Conservation (phyloP, 1,284 basidiomycete genomes). For the Schizophyllum amplum region DNA sequence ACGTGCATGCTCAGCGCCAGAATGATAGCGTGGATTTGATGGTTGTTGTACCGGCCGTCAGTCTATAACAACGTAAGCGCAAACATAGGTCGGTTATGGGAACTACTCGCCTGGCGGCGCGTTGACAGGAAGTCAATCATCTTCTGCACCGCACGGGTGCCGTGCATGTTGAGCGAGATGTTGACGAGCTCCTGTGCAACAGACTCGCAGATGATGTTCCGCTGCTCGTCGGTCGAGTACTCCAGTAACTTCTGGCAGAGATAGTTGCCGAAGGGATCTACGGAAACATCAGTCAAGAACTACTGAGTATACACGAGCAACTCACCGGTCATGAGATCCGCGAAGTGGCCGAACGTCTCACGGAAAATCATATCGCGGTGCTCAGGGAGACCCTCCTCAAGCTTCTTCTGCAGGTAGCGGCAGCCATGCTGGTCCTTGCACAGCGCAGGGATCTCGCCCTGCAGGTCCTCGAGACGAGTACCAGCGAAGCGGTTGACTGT, state of each 20-base stretch:
- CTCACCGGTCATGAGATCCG: slow-evolving; percentile 99
- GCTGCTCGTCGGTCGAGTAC: slow-evolving; percentile 96
- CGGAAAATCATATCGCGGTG: slow-evolving; percentile 99
- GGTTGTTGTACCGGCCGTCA: slow-evolving; percentile 72
- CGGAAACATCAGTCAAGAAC: no score
- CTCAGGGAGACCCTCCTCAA: slow-evolving; percentile 91
- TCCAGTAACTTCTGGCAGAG: slow-evolving; percentile 98
- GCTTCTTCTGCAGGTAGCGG: slow-evolving; percentile 97
- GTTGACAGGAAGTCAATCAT: slow-evolving; percentile 99
- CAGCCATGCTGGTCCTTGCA: slow-evolving; percentile 99
- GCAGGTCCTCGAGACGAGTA: slow-evolving; percentile 90
- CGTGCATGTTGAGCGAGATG: slow-evolving; percentile 99
- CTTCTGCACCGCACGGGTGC: slow-evolving; percentile 98
- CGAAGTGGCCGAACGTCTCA: slow-evolving; percentile 97
- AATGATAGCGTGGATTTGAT: slow-evolving; percentile 97
- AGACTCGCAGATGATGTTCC: slow-evolving; percentile 95
- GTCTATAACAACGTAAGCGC: slow-evolving; percentile 48
- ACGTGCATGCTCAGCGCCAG: slow-evolving; percentile 95
- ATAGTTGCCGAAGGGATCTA: slow-evolving; percentile 99
- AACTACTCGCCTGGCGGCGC: slow-evolving; percentile 72
- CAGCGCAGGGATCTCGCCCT: slow-evolving; percentile 86
- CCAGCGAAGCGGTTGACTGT: slow-evolving; percentile 91
- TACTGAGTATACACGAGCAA: no score
- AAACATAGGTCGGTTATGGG: slow-evolving; percentile 17
- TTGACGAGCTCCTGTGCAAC: slow-evolving; percentile 96